A percentile compares a stretch with the other conserved stretches of the same genome.
Conservation (phyloP, 768 basidiomycete species). For the Kwoniella dejecticola region DNA sequence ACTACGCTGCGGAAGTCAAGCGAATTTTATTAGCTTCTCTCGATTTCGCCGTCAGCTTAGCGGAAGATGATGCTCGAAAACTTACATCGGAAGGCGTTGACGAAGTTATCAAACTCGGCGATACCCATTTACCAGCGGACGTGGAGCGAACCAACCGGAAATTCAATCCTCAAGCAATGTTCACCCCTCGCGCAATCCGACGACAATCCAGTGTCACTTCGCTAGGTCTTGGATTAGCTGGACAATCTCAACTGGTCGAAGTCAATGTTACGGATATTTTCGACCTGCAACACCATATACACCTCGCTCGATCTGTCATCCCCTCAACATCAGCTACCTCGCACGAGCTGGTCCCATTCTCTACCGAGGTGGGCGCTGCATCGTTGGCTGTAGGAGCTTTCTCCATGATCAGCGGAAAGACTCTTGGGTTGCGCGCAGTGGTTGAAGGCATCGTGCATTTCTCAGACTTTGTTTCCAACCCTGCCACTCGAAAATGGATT, state of each 20-base stretch:
- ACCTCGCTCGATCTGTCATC: slow-evolving; percentile 58
- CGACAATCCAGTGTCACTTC: slow-evolving; percentile 67
- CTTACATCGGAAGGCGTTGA: slow-evolving; percentile 69
- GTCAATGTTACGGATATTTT: slow-evolving; percentile 81
- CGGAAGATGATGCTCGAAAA: slow-evolving; percentile 79
- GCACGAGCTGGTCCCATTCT: slow-evolving; percentile 61
- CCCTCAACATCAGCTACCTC: slow-evolving; percentile 46
- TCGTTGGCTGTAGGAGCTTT: slow-evolving; percentile 70
- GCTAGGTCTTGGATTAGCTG: slow-evolving; percentile 78
- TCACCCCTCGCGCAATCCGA: slow-evolving; percentile 77
- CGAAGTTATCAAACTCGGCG: slow-evolving; percentile 68
- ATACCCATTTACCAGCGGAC: slow-evolving; percentile 70
- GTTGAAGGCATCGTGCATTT: slow-evolving; percentile 77
- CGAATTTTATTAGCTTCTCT: slow-evolving; percentile 73
- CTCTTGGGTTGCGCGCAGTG: slow-evolving; percentile 71
- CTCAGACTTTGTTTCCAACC: slow-evolving; percentile 76
- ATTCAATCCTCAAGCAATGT: slow-evolving; percentile 99
- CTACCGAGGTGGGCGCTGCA: slow-evolving; percentile 60
- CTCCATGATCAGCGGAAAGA: slow-evolving; percentile 84
- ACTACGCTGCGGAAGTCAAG: slow-evolving; percentile 80
- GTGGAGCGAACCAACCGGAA: slow-evolving; percentile 79
- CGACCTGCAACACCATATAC: slow-evolving; percentile 79
- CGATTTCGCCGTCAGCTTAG: slow-evolving; percentile 73
- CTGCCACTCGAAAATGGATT: slow-evolving; percentile 73
- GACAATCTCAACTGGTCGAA: slow-evolving; percentile 74